Evolutionary conservation across 2,329 filamentous ascomycete genomes (phyloP).

Genomic region (Tolypocladium amazonense): DNA sequence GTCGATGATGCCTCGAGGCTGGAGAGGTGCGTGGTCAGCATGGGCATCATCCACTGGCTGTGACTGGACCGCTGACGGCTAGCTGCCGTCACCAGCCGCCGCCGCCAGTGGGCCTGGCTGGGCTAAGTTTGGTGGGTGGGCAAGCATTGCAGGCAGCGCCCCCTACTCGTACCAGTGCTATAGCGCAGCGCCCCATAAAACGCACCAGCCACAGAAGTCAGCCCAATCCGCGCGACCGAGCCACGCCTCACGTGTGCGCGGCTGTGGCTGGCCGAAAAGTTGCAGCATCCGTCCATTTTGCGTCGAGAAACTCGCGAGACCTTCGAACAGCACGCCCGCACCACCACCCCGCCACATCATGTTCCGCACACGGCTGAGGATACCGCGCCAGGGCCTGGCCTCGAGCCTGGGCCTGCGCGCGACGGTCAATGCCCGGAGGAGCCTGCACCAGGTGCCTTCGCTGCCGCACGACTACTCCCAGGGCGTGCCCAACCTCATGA

Average conservation of each 20-base stretch:
- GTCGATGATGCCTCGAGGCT: background rate
- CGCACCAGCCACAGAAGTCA: background rate
- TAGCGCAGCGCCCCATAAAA: background rate
- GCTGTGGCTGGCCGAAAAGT: background rate
- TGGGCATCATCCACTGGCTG: no score
- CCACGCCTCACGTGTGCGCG: background rate
- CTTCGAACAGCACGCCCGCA: background rate
- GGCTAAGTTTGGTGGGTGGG: no score
- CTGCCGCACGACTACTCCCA: constrained; percentile 35
- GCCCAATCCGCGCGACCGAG: no score
- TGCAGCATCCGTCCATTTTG: background rate
- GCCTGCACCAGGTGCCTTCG: constrained; percentile 35
- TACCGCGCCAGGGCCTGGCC: constrained; percentile 31
- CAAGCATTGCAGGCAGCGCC: no score
- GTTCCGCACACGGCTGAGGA: constrained; percentile 44
- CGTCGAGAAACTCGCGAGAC: background rate
- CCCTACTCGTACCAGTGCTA: no score
- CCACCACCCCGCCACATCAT: constrained; percentile 18
- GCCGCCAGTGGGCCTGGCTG: background rate
- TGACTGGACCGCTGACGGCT: background rate
- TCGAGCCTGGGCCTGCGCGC: constrained; percentile 23
- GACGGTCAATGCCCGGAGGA: constrained; percentile 24
- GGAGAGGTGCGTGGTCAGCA: background rate
- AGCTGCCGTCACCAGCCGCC: background rate
- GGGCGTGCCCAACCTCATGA: constrained; percentile 61